phyloP scores from a whole-genome alignment of 1,284 basidiomycete species.

The Thecaphora thlaspeos region DNA sequence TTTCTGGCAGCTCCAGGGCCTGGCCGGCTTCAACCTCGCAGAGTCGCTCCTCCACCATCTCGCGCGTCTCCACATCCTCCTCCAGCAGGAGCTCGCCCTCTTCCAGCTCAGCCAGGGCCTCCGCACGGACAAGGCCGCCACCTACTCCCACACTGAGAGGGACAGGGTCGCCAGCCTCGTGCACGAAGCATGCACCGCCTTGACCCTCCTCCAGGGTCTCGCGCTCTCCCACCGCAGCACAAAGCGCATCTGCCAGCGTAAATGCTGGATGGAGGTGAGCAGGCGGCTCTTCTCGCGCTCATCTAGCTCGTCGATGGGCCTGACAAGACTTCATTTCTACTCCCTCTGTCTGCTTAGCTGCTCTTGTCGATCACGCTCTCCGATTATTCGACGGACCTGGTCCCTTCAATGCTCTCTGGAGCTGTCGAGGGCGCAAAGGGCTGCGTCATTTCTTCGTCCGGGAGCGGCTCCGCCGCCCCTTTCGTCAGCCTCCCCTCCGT shows the following conservation, averaged over 20 bases:
- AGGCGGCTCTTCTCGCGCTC: neutral
- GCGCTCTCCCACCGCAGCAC: constrained; percentile 19
- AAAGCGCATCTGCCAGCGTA: constrained; percentile 21
- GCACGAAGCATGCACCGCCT: constrained; percentile 20
- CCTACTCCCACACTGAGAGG: constrained; percentile 7
- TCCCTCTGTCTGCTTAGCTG: constrained; percentile 3
- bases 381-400: constrained; percentile 24
- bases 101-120: neutral
- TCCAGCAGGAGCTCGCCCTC: constrained; percentile 12
- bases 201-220: constrained; percentile 34
- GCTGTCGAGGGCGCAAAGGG: too few relatives aligned
- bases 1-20: constrained; percentile 26
- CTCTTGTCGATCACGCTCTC: constrained; percentile 21
- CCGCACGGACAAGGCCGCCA: neutral
- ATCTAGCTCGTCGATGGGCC: too few relatives aligned
- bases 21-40: constrained; percentile 20
- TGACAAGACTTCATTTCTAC: neutral
- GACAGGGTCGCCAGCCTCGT: constrained; percentile 12
- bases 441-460: too few relatives aligned
- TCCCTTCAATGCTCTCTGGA: constrained; percentile 22
- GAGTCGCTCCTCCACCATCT: constrained; percentile 22
- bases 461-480: too few relatives aligned
- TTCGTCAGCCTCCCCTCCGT: constrained; percentile 17
- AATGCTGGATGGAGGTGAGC: constrained; percentile 16
- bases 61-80: constrained; percentile 18